Percentiles rank a stretch among this genome's conserved stretches.
Conservation (phyloP, 75 land plant genomes). For the Pinus taeda region DNA sequence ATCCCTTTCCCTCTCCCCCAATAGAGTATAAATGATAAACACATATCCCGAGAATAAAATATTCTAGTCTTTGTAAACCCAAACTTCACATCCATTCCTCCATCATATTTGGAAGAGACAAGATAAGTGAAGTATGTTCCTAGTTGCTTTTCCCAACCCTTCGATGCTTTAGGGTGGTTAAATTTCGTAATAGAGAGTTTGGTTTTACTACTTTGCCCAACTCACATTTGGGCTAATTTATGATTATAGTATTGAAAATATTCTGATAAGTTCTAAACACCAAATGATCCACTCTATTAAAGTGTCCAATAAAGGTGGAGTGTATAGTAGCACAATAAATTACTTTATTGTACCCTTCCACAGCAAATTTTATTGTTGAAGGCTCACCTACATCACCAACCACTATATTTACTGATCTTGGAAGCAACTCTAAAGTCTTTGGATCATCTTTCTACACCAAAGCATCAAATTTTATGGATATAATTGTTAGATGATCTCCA, state of each 20-base stretch:
- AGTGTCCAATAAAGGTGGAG: constrained; percentile 81
- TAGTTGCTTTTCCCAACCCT: constrained; percentile 74
- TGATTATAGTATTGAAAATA: constrained; percentile 97
- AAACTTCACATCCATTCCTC: constrained; percentile 81
- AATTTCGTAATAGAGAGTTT: constrained; percentile 90
- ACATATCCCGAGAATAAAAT: constrained; percentile 55
- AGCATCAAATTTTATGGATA: constrained; percentile 19
- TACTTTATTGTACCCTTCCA: constrained; percentile 90
- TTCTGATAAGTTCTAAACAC: constrained; percentile 81
- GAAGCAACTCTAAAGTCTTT: constrained; percentile 79
- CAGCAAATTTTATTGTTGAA: constrained; percentile 56
- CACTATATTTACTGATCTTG: constrained; percentile 83
- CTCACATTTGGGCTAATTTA: constrained; percentile 78
- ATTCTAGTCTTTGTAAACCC: constrained; percentile 62
- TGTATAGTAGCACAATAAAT: constrained; percentile 96
- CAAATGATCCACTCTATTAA: constrained; percentile 82
- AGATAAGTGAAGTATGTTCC: constrained; percentile 82
- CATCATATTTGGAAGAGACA: constrained; percentile 78
- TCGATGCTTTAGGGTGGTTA: constrained; percentile 49
- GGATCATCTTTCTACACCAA: constrained; percentile 79
- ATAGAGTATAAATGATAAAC: constrained; percentile 30
- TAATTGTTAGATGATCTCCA: no score
- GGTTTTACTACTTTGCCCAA: constrained; percentile 97
- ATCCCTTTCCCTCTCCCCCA: constrained; percentile 93
- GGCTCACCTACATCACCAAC: constrained; percentile 98